Percentiles rank a stretch among this genome's conserved stretches.
Evolutionary conservation across 2,329 filamentous ascomycete species (phyloP).

Genomic region (Microascus cirrosus): DNA sequence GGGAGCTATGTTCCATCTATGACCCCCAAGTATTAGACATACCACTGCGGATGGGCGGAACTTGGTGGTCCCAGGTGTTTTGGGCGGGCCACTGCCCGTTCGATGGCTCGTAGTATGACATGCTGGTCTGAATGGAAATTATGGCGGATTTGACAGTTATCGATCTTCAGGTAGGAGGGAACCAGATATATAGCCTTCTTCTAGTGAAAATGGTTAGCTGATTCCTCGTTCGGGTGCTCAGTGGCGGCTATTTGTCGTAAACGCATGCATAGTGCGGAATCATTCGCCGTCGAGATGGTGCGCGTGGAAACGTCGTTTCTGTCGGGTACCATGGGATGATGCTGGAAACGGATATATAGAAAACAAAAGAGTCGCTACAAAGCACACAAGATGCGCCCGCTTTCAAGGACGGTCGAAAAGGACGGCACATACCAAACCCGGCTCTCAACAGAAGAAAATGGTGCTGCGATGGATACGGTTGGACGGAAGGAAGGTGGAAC

Average conservation of each 20-base stretch:
- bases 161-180: neutral
- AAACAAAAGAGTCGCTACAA: neutral
- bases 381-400: neutral
- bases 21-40: neutral
- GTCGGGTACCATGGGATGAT: neutral
- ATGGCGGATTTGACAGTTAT: neutral
- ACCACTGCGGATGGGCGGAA: slow-evolving; percentile 26
- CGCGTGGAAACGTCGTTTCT: neutral
- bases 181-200: neutral
- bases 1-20: slow-evolving; percentile 6
- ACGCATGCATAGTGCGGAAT: too few species aligned
- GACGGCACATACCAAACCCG: neutral
- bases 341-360: neutral
- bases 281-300: neutral
- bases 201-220: neutral
- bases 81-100: slow-evolving; percentile 26
- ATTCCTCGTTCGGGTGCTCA: neutral
- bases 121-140: slow-evolving; percentile 12
- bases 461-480: neutral
- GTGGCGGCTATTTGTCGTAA: too few species aligned
- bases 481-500: neutral
- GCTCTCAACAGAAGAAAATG: neutral
- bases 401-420: neutral
- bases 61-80: slow-evolving; percentile 35
- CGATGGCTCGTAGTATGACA: slow-evolving; percentile 31